Evolutionary conservation across 345 rosid species (phyloP).

Genomic region (Salix suchowensis): DNA sequence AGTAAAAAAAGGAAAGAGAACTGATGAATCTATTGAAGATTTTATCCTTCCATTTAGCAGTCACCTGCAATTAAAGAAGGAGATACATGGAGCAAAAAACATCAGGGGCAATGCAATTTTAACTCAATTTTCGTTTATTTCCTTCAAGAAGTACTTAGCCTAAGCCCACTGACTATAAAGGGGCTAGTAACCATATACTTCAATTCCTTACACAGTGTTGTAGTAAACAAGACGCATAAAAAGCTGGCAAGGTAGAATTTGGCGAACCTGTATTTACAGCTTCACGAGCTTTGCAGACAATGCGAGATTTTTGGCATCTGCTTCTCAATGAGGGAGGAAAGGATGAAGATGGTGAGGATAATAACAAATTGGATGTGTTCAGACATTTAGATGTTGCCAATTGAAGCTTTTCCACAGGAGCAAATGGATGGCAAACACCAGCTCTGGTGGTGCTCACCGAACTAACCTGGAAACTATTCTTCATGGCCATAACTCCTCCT

Average conservation of each 20-base stretch:
- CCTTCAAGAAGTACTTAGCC: not conserved
- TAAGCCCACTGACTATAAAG: not conserved
- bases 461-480: conserved; percentile 43
- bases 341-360: conserved; percentile 22
- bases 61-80: not conserved
- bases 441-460: conserved; percentile 28
- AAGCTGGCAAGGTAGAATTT: not conserved
- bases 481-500: conserved; percentile 36
- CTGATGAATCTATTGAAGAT: not conserved
- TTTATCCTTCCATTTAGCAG: not conserved
- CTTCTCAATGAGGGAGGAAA: conserved; percentile 8
- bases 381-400: conserved; percentile 26
- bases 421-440: conserved; percentile 31
- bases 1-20: not conserved
- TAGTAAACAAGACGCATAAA: not conserved
- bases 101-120: not conserved
- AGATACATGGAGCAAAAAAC: no score
- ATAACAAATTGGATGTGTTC: conserved; percentile 18
- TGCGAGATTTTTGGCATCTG: conserved; percentile 25
- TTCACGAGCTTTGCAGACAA: conserved; percentile 58
- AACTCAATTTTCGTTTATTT: not conserved
- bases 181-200: not conserved
- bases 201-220: not conserved
- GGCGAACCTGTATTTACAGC: conserved; percentile 50
- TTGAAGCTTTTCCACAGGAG: conserved; percentile 30